These are phyloP conservation scores for Hypoxylon sp. DNA, from an alignment of 2,329 filamentous ascomycete genomes.

Conservation along the genomic window DNA sequence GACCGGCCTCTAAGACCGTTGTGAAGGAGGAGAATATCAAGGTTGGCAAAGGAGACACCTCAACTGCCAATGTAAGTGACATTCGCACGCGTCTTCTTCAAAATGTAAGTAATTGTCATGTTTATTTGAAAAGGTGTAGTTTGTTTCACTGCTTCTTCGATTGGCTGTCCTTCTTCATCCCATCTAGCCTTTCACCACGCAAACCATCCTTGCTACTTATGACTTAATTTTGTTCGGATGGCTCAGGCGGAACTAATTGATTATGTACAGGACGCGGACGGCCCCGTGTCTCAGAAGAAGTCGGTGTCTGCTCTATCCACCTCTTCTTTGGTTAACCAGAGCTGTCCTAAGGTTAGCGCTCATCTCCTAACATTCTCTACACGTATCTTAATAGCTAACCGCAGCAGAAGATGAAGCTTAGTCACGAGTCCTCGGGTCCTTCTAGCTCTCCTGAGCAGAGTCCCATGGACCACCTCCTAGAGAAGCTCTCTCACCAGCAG, in stretches of 20 bases:
- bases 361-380: neutral
- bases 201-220: constrained; percentile 6
- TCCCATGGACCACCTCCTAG: constrained; percentile 79
- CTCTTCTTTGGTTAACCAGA: constrained; percentile 69
- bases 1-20: constrained; percentile 51
- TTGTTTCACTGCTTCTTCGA: constrained; percentile 1
- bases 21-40: constrained; percentile 56
- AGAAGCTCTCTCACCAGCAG: constrained; percentile 80
- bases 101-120: constrained; percentile 51
- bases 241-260: constrained; percentile 11
- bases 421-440: constrained; percentile 56
- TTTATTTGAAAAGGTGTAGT: constrained; percentile 5
- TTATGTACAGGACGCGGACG: constrained; percentile 45
- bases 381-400: constrained; percentile 30
- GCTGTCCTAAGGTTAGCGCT: constrained; percentile 62
- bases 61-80: constrained; percentile 52
- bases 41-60: constrained; percentile 55
- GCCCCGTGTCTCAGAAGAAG: constrained; percentile 55
- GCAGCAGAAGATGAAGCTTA: constrained; percentile 63
- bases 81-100: constrained; percentile 48
- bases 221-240: constrained; percentile 6
- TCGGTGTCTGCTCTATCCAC: constrained; percentile 63
- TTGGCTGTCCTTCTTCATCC: constrained; percentile 18
- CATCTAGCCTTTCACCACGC: constrained; percentile 9
- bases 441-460: constrained; percentile 57